Conservation (phyloP, 495 filamentous ascomycete genomes). For the Trichoderma orchidacearum region DNA sequence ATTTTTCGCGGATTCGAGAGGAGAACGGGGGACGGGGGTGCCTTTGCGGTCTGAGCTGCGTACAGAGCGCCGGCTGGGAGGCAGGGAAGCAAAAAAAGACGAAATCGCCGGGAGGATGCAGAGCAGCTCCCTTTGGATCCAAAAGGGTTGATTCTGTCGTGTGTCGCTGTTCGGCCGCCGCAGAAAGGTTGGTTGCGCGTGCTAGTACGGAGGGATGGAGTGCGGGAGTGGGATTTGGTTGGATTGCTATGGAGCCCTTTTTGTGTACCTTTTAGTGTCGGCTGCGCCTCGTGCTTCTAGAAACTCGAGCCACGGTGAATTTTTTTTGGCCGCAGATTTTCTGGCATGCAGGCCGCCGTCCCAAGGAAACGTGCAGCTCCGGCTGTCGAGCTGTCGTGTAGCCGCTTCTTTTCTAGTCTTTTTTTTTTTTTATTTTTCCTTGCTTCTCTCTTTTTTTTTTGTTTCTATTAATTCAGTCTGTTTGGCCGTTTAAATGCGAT, state of each 20-base stretch:
- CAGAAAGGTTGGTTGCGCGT: not conserved
- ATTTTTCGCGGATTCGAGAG: not conserved
- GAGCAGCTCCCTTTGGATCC: not conserved
- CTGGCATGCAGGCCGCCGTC: not conserved
- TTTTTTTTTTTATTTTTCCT: not conserved
- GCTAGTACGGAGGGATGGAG: not conserved
- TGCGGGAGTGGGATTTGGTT: too few relatives aligned
- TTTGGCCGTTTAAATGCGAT: too few relatives aligned
- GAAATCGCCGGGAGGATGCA: not conserved
- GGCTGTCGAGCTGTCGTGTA: not conserved
- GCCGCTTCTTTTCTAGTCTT: not conserved
- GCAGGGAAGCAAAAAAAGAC: not conserved
- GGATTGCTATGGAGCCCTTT: too few relatives aligned
- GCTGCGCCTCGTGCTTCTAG: conserved; percentile 1
- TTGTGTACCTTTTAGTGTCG: not conserved
- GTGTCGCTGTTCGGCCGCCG: not conserved
- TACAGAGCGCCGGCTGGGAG: too few relatives aligned
- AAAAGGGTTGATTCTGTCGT: too few relatives aligned
- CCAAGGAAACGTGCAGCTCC: not conserved
- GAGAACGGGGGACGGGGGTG: not conserved
- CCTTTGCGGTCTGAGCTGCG: not conserved
- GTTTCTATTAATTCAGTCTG: not conserved
- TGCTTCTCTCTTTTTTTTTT: not conserved
- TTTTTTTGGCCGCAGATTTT: not conserved
- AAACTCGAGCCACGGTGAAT: not conserved